A percentile compares a stretch with the other conserved stretches of the same genome.
These are phyloP conservation scores for Nitzschia sp. DNA, from an alignment of 108 stramenopile genomes.

Conservation along the genomic window DNA sequence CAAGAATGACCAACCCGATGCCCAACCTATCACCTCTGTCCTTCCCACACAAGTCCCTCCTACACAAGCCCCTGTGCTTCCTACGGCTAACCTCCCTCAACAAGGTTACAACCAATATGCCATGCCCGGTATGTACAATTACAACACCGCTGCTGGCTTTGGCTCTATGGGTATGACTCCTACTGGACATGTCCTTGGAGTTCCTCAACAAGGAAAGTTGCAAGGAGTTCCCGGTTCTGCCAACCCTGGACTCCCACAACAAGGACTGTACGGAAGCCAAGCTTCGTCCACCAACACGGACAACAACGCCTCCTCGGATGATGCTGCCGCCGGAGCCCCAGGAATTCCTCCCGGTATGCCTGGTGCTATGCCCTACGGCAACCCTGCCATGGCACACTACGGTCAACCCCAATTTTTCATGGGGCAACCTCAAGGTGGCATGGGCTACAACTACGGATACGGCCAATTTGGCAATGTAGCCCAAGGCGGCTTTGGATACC, in stretches of 20 bases:
- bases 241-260: constrained; percentile 38
- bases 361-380: constrained; percentile 62
- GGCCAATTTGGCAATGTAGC: constrained; percentile 67
- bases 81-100: constrained; percentile 41
- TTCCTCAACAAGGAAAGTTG: constrained; percentile 28
- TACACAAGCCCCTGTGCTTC: constrained; percentile 40
- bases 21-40: constrained; percentile 2
- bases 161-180: constrained; percentile 37
- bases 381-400: constrained; percentile 62
- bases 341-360: constrained; percentile 82
- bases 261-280: constrained; percentile 44
- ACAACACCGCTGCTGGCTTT: constrained; percentile 34
- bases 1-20: constrained; percentile 6
- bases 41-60: constrained; percentile 23
- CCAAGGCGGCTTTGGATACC: constrained; percentile 72
- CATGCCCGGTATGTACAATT: constrained; percentile 71
- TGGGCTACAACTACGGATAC: constrained; percentile 67
- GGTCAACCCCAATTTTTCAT: constrained; percentile 70
- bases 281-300: constrained; percentile 30
- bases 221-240: constrained; percentile 23
- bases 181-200: constrained; percentile 33
- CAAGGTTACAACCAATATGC: constrained; percentile 56
- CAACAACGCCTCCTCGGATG: constrained; percentile 27
- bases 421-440: constrained; percentile 57
- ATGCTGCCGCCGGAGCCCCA: constrained; percentile 25